phyloP scores from a whole-genome alignment of 1,284 basidiomycete species.

The Pseudozyma sp. region DNA sequence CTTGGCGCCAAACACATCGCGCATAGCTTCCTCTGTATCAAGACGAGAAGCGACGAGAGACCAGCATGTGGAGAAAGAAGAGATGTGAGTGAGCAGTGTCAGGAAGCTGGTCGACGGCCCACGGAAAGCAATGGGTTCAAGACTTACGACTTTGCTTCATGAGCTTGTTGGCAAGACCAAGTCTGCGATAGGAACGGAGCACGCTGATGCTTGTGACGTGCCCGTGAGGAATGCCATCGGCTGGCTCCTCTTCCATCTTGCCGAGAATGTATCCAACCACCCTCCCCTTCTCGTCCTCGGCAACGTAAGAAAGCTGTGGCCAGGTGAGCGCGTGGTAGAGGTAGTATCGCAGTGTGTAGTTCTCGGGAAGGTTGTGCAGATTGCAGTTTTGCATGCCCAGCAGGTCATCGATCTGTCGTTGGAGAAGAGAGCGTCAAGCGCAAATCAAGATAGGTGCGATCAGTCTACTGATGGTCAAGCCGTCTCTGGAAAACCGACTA shows the following conservation, averaged over 20 bases:
- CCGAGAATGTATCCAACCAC: slow-evolving; percentile 95
- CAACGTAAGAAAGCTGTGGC: slow-evolving; percentile 94
- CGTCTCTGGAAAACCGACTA: neutral
- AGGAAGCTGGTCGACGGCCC: neutral
- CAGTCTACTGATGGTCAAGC: neutral
- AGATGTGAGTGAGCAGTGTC: neutral
- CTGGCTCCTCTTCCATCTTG: slow-evolving; percentile 77
- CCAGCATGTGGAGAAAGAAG: neutral
- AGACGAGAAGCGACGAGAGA: neutral
- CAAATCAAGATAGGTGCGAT: neutral
- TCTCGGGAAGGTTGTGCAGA: slow-evolving; percentile 67
- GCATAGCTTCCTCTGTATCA: slow-evolving; percentile 63
- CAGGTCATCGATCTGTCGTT: slow-evolving; percentile 59
- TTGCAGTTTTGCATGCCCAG: slow-evolving; percentile 68
- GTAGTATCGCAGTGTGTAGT: slow-evolving; percentile 71
- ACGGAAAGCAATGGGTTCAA: neutral
- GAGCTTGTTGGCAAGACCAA: slow-evolving; percentile 67
- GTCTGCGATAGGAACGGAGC: slow-evolving; percentile 63
- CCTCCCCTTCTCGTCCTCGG: slow-evolving; percentile 86
- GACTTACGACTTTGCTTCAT: slow-evolving; percentile 68
- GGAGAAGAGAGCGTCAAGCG: neutral
- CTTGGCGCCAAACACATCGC: slow-evolving; percentile 64
- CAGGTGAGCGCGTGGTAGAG: slow-evolving; percentile 88
- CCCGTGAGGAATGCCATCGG: slow-evolving; percentile 67
- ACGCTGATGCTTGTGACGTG: slow-evolving; percentile 68